Evolutionary conservation across 306 rosid genomes (phyloP).

Genomic region (Pueraria montana): DNA sequence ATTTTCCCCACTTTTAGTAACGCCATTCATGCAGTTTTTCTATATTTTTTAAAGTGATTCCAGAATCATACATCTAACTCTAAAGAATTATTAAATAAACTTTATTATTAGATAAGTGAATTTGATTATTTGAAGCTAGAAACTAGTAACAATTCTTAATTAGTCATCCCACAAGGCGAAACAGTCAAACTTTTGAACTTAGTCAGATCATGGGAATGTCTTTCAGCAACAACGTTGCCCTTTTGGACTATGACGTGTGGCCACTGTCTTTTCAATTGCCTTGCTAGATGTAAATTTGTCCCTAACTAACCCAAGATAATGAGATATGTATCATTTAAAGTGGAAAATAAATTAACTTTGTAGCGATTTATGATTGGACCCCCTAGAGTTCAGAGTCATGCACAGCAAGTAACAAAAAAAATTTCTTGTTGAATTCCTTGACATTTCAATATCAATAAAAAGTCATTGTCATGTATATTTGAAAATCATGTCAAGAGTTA

Average conservation of each 20-base stretch:
- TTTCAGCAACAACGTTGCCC: neutral
- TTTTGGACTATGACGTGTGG: neutral
- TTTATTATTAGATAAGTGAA: neutral
- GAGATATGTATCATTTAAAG: neutral
- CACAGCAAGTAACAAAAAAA: neutral
- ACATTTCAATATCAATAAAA: constrained; percentile 30
- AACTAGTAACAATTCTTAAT: neutral
- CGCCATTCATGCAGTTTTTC: neutral
- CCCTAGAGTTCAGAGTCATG: neutral
- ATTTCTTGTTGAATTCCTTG: neutral
- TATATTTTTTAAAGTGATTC: neutral
- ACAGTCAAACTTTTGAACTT: constrained; percentile 22
- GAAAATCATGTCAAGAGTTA: constrained; percentile 32
- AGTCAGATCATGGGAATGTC: neutral
- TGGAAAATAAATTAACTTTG: neutral
- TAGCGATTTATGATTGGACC: constrained; percentile 3
- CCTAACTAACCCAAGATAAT: neutral
- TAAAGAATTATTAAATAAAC: neutral
- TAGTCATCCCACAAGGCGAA: constrained; percentile 5
- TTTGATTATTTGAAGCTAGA: neutral
- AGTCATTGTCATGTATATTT: constrained; percentile 19
- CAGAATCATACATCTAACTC: neutral
- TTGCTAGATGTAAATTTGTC: neutral
- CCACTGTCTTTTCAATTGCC: constrained; percentile 18
- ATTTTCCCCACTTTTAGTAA: neutral